Evolutionary conservation across 192 early-diverging fungal genomes (phyloP).

Genomic region (Gaertneriomyces sp.): DNA sequence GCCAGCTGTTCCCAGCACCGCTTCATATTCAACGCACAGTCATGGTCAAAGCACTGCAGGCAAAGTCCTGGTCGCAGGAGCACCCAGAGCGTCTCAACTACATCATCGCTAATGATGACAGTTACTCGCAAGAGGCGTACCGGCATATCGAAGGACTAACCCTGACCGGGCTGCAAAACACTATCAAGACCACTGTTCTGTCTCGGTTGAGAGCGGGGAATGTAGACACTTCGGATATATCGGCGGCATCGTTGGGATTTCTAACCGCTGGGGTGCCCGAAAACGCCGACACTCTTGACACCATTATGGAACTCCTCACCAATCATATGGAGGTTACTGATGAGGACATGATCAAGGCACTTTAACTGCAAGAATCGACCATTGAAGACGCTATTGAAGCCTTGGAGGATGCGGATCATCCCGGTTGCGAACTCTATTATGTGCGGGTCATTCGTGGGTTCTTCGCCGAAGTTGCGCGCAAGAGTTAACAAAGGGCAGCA

Average conservation of each 20-base stretch:
- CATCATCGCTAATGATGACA: neutral
- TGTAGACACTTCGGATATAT: neutral
- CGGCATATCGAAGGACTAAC: neutral
- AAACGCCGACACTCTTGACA: neutral
- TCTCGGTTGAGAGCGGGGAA: neutral
- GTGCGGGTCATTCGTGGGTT: too few relatives aligned
- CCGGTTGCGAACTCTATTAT: neutral
- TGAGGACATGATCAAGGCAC: constrained; percentile 2
- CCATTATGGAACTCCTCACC: neutral
- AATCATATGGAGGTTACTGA: constrained; percentile 17
- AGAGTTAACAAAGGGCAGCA: too few relatives aligned
- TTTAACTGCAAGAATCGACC: neutral
- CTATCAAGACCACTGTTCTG: neutral
- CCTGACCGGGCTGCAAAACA: neutral
- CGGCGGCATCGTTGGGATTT: neutral
- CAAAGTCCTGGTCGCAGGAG: constrained; percentile 4
- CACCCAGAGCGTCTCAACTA: neutral
- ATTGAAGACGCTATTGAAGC: neutral
- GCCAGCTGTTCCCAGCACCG: too few relatives aligned
- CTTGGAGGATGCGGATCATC: neutral
- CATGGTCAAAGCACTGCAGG: neutral
- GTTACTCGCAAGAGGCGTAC: neutral
- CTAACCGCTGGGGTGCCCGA: constrained; percentile 5
- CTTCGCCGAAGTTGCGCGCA: too few relatives aligned
- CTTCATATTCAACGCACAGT: too few relatives aligned